Percentiles rank a stretch among this genome's conserved stretches.
phyloP scores from a whole-genome alignment of 306 rosid species.

The Castanea mollissima region DNA sequence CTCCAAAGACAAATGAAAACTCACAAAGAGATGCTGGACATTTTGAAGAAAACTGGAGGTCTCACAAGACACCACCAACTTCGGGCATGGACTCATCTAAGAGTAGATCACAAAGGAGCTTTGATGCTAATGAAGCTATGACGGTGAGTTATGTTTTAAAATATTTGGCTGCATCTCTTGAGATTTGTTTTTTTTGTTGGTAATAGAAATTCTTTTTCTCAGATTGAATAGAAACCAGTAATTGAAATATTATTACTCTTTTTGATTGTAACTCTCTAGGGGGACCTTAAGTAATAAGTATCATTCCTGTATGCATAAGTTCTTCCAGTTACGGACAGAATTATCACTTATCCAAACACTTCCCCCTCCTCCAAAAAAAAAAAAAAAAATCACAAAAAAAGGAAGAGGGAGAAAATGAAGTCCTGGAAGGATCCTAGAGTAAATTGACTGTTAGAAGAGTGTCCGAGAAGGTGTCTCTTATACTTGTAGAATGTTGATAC shows the following conservation, averaged over 20 bases:
- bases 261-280: neutral
- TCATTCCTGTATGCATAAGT: neutral
- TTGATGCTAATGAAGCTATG: slow-evolving; percentile 67
- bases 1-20: slow-evolving; percentile 34
- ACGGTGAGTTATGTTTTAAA: slow-evolving; percentile 39
- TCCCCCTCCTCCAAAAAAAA: neutral
- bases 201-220: neutral
- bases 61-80: slow-evolving; percentile 45
- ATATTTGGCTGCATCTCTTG: neutral
- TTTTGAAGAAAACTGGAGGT: slow-evolving; percentile 61
- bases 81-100: slow-evolving; percentile 55
- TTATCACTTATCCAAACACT: neutral
- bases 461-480: neutral
- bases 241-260: neutral
- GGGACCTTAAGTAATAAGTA: neutral
- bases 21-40: slow-evolving; percentile 41
- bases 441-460: neutral
- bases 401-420: neutral
- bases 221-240: neutral
- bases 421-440: neutral
- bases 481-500: neutral
- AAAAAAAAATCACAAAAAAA: neutral
- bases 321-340: neutral
- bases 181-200: neutral
- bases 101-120: slow-evolving; percentile 52